Evolutionary conservation across 768 basidiomycete species (phyloP).

Genomic region (Leccinum boreale): DNA sequence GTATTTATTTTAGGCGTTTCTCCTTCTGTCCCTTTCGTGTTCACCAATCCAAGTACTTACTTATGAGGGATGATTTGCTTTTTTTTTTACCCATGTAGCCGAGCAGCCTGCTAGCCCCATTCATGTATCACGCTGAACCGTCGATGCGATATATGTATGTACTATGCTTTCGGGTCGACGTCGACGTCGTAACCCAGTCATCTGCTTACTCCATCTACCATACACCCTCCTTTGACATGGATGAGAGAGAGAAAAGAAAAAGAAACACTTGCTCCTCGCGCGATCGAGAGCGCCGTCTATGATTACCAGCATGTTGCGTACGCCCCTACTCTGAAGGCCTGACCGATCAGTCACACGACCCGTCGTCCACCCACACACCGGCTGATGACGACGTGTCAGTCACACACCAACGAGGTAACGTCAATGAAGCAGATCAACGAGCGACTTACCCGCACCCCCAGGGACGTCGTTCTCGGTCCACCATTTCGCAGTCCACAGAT

Average conservation of each 20-base stretch:
- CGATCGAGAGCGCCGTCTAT: not conserved
- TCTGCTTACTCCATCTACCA: not conserved
- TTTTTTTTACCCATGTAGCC: not conserved
- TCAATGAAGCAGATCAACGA: not conserved
- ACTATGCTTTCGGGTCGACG: not conserved
- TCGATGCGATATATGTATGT: not conserved
- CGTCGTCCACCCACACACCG: slow-evolving; percentile 35
- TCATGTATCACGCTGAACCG: not conserved
- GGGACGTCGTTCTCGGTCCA: slow-evolving; percentile 44
- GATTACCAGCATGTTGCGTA: too few species aligned
- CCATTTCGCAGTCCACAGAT: slow-evolving; percentile 51
- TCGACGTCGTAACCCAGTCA: not conserved
- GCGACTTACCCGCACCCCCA: slow-evolving; percentile 21
- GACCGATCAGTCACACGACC: slow-evolving; percentile 25
- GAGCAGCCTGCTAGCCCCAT: not conserved
- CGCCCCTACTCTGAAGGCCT: too few species aligned
- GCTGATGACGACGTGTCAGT: slow-evolving; percentile 6
- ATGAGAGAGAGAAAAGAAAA: not conserved
- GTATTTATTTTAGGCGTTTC: slow-evolving; percentile 7
- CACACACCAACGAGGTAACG: not conserved
- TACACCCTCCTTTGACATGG: not conserved
- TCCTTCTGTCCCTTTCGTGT: not conserved
- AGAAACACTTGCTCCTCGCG: not conserved
- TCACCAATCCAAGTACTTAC: not conserved
- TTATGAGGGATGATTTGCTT: not conserved